A percentile compares a stretch with the other conserved stretches of the same genome.
Conservation (phyloP, 2,329 filamentous ascomycete species). For the Fusarium guadeloupense region DNA sequence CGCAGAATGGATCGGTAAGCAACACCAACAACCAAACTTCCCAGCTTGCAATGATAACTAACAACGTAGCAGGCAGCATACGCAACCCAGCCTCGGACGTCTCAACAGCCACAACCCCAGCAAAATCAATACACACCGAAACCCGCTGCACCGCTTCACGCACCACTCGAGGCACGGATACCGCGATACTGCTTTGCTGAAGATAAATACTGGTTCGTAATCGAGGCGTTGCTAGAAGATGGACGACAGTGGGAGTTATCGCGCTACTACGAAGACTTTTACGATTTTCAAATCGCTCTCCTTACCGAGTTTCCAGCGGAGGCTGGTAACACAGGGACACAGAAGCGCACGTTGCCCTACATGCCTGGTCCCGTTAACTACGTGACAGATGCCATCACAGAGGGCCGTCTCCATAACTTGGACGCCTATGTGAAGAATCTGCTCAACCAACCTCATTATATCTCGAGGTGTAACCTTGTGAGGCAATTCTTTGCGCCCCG, state of each 20-base stretch:
- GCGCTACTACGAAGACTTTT: slow-evolving; percentile 97
- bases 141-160: slow-evolving; percentile 67
- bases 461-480: slow-evolving; percentile 84
- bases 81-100: slow-evolving; percentile 38
- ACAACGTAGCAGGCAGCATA: slow-evolving; percentile 37
- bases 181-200: slow-evolving; percentile 95
- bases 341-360: slow-evolving; percentile 87
- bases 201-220: slow-evolving; percentile 99
- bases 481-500: slow-evolving; percentile 91
- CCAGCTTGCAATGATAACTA: not conserved
- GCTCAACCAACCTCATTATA: slow-evolving; percentile 82
- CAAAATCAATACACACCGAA: slow-evolving; percentile 50
- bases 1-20: slow-evolving; percentile 45
- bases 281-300: slow-evolving; percentile 96
- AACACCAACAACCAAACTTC: not conserved
- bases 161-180: slow-evolving; percentile 84
- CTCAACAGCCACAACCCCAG: slow-evolving; percentile 48
- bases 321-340: slow-evolving; percentile 83
- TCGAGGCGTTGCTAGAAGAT: slow-evolving; percentile 90
- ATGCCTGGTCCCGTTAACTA: slow-evolving; percentile 99
- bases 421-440: slow-evolving; percentile 97
- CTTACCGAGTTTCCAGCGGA: slow-evolving; percentile 92
- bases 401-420: slow-evolving; percentile 89
- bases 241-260: slow-evolving; percentile 92
- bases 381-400: slow-evolving; percentile 97